Base-by-base conservation (phyloP, 1,284 basidiomycete species). In the Ganoderma boninense region DNA sequence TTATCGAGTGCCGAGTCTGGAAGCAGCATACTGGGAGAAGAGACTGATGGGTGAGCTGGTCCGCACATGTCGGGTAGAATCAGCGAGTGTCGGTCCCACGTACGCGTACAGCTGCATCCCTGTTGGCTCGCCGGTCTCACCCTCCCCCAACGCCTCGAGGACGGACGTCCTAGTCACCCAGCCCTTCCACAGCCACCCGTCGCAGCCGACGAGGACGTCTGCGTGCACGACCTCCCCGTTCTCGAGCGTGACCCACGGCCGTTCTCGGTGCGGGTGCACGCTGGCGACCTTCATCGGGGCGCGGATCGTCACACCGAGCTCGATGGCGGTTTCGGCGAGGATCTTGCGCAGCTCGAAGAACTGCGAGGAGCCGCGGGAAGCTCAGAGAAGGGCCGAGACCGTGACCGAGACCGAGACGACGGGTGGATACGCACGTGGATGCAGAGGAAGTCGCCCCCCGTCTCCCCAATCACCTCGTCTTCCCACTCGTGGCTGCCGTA, bases 141-240 rank as follows among this genome's bases (percentile, higher is more conserved):
- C 66, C 61, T 72, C 56, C 40, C 71, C 70, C 0, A 73, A 69
- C 32, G 76, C 72, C 20, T 68, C 70, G 20, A 75, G 61, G 40
- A 82, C 72, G 8, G 69, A 42, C 63, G 52, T 63, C 54, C 80
- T 76, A 26, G 73, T 69, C 26, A 77, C 44, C 43, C 75, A 66
- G 74, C 26, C 63, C 62, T 49, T 49, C 46, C n/a, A 49, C 10
- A 23, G 23, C 42, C 65, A 56, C 5, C 81, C 80, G 72, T 81
- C 81, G 35, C 80, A 80, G 32, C 79, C 80, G 38, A 82, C 59
- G 46, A 82, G 64, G 11, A 81, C 76, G 66, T 81, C 79, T 14
- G 73, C 78, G 10, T 69, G 40, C 63, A 82, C 42, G 18, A 72
- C 71, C 68, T 80, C 77, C 18, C 80, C 80, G 3, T 71, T 67